Base-by-base conservation (phyloP, 257 asterid species). In the Craterostigma plantagineum region DNA sequence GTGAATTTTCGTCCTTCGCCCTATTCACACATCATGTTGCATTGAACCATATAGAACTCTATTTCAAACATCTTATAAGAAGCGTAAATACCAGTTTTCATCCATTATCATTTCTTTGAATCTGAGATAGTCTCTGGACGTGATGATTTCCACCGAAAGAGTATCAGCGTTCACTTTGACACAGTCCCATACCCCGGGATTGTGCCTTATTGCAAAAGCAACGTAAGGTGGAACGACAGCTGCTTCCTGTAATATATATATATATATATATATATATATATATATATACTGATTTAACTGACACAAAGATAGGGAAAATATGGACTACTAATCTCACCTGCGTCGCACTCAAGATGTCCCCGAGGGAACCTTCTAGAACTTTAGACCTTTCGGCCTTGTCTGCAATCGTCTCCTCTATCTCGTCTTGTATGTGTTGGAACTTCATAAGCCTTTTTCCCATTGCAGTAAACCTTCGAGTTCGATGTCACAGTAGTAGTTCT, bases 111-210 rank as follows among this genome's bases (percentile, higher is more conserved):
- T 73, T 72, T 86, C 97, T 59, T 81, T 81, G 63, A 52, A 78
- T 64, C 76, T 82, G 76, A 86, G 51, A 83, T 71, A 86, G 11
- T 86, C 93, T 1, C 72, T 67, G 13, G 70, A 52, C 4, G 97
- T 67, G 44, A 81, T 69, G 33, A 79, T 84, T 37, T 81, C 95
- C 6, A 78, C 94, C 0, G 95, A 71, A 38, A 86, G 82, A 58
- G 81, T 91, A 59, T 62, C 67, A 0, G 92, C 83, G 48, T 64
- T 57, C 16, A 86, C 94, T 64, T 73, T 86, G 35, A 86, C 84
- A 11, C 64, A 76, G 70, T 86, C 97, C 97, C 97, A 86, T 30
- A 69, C 63, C 14, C 97, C 97, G 0, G 97, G 95, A 51, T 78
- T 68, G 1, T 87, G 94, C 53, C 97, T 67, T 11, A 75, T 38